Evolutionary conservation across 2,329 filamentous ascomycete species (phyloP), one percentile per base, ranked within the genome.

Genomic region (Colletotrichum sidae): DNA sequence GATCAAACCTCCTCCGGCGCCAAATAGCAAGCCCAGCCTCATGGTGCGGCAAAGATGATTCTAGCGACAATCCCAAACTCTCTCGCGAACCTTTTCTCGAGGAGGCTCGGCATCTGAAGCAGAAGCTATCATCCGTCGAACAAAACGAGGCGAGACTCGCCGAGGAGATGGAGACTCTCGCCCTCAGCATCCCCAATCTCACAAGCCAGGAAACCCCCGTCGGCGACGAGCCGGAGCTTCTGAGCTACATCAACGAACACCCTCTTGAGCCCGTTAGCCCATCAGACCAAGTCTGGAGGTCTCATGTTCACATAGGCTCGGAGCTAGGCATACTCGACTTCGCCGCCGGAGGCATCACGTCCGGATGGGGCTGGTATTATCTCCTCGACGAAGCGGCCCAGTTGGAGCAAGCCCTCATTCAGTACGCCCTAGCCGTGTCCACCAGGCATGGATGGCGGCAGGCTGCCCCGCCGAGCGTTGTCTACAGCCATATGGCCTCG

Each of bases 291-390:
- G 79, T 86, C 7, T 90, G 86, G 86, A 84, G 88, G 46, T 95
- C 92, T 0, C 94, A 97, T 76, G 91, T 96, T 8, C 87, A 95
- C 70, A 95, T 99, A 70, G 96, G 96, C 38, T 84, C 88, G 5
- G 88, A 94, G 73, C 86, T 99, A n/a, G 90, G 90, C 39, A 85
- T 99, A n/a, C 83, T 99, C 55, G 95, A 99, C 80, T 97, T 99
- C 74, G 84, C 91, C 6, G 90, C 86, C 65, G 93, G 94, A 6
- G 90, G 90, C 2, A 89, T 87, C n/a, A 90, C 93, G 2, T 92
- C 91, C 4, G 96, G 96, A 42, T 99, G 95, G 95, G 96, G 96
- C 1, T 99, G 94, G 93, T 99, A 99, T 81, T 98, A 94, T 78
- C 88, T 99, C 10, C 83, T 93, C n/a, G 93, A 95, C 74, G 94